Evolutionary conservation across 2,329 filamentous ascomycete genomes (phyloP).

Genomic region (Didymella exigua): DNA sequence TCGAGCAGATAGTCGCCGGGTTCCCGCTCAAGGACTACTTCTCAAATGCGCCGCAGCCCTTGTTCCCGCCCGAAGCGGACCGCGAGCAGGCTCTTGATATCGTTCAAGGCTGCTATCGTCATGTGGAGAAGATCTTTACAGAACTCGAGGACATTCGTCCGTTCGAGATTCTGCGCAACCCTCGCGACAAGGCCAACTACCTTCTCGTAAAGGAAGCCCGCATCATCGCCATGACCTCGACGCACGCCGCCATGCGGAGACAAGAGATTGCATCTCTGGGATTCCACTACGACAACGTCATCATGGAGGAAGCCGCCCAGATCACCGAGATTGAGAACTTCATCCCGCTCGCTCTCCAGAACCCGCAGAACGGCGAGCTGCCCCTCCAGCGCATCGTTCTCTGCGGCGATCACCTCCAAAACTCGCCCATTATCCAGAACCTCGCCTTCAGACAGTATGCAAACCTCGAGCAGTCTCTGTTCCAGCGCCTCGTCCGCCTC

Average conservation of each 20-base stretch:
- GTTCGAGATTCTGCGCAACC: constrained; percentile 88
- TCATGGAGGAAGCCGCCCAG: constrained; percentile 98
- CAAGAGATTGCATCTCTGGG: constrained; percentile 89
- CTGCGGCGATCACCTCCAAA: constrained; percentile 94
- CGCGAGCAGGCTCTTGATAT: constrained; percentile 75
- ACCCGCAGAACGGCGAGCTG: constrained; percentile 72
- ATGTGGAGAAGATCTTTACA: constrained; percentile 87
- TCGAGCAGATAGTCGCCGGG: constrained; percentile 67
- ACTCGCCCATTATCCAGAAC: constrained; percentile 94
- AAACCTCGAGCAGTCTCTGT: constrained; percentile 94
- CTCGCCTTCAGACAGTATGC: constrained; percentile 93
- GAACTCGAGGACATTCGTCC: constrained; percentile 92
- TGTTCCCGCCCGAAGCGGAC: constrained; percentile 72
- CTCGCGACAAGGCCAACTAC: constrained; percentile 94
- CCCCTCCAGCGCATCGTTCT: constrained; percentile 86
- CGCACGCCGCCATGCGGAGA: constrained; percentile 92
- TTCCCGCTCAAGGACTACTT: constrained; percentile 95
- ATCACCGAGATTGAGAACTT: constrained; percentile 98
- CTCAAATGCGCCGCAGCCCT: constrained; percentile 79
- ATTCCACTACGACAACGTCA: constrained; percentile 95
- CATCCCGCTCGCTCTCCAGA: constrained; percentile 91
- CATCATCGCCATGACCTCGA: constrained; percentile 98
- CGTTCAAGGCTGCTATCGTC: constrained; percentile 82
- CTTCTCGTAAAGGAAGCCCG: constrained; percentile 94
- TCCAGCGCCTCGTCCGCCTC: constrained; percentile 85